A percentile compares a stretch with the other conserved stretches of the same genome.
These are phyloP conservation scores for Globisporangium acanthophoron DNA, from an alignment of 352 stramenopile species.

Conservation along the genomic window DNA sequence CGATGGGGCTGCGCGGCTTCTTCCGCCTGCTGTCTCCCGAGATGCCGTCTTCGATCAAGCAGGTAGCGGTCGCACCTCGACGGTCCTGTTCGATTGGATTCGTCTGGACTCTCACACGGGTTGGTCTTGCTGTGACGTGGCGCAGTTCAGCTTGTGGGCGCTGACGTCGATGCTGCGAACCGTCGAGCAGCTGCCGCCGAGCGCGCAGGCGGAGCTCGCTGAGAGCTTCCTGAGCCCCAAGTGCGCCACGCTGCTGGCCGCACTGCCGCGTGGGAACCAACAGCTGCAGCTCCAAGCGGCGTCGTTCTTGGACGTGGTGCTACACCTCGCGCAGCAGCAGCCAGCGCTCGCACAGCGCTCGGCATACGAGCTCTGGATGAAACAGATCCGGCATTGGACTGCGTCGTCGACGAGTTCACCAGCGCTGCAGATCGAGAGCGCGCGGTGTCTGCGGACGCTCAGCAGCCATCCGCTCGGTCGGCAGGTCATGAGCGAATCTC, in stretches of 20 bases:
- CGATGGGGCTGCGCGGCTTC: conserved; percentile 17
- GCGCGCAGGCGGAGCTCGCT: conserved; percentile 18
- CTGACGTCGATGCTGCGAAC: conserved; percentile 30
- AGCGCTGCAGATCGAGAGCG: conserved; percentile 32
- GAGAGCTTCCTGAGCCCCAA: conserved; percentile 28
- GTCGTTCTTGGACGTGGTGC: conserved; percentile 32
- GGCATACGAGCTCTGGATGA: conserved; percentile 61
- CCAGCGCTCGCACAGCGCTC: conserved; percentile 24
- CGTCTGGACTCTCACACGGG: neutral
- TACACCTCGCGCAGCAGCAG: conserved; percentile 38
- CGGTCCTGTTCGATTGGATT: neutral
- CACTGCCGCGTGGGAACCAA: conserved; percentile 26
- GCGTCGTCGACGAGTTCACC: neutral
- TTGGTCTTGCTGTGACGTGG: neutral
- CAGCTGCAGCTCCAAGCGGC: conserved; percentile 44
- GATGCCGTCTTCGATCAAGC: conserved; percentile 44
- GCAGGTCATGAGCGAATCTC: conserved; percentile 44
- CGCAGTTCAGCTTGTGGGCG: conserved; percentile 30
- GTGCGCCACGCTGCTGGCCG: conserved; percentile 32
- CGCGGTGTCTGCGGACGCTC: conserved; percentile 48
- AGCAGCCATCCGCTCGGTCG: conserved; percentile 40
- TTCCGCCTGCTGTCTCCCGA: conserved; percentile 44
- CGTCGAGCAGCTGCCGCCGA: conserved; percentile 17
- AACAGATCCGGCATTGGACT: conserved; percentile 46
- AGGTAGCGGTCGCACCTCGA: conserved; percentile 12